Evolutionary conservation across 306 rosid genomes (phyloP), one percentile per base, ranked within the genome.

Genomic region (Cicer judaicum): DNA sequence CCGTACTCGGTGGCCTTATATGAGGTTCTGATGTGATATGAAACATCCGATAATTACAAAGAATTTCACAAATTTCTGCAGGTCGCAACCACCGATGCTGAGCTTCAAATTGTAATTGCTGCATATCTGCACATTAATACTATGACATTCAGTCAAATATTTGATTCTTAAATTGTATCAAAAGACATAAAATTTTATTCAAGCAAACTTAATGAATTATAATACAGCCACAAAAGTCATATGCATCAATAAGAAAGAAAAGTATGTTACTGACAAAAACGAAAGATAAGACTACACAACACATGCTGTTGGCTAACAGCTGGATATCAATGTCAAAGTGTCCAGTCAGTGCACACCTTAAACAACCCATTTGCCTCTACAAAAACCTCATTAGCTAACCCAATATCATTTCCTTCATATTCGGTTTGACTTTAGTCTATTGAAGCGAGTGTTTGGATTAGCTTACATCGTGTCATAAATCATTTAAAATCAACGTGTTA

Each of bases 51-150:
- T 85, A 83, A 65, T 92, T 92, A 62, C 89, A 85, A 64, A 92
- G 93, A 83, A 92, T 92, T 87, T 90, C 98, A 92, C 96, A 90
- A 82, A 92, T 90, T 90, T 92, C 98, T 68, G 98, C 96, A 43
- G 98, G 98, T 6, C 98, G 85, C 78, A 92, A 80, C 98, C 98
- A 92, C 60, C 98, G 86, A 82, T 90, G 87, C 77, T 83, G 91
- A 41, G 98, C 98, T 87, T 92, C 98, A 67, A 39, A 15, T 68
- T 84, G 85, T 75, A 92, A 85, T 76, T 88, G 96, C 16, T 80
- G 79, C 68, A 92, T 56, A 82, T 92, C 98, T 92, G 92, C 89
- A 83, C 16, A 76, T 70, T 79, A 70, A 52, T 60, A 59, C 39
- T 44, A 61, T 60, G 13, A 43, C 18, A 49, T 34, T 67, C 60